Evolutionary conservation across 2,329 filamentous ascomycete species (phyloP).

Genomic region (Helotiales sp.): DNA sequence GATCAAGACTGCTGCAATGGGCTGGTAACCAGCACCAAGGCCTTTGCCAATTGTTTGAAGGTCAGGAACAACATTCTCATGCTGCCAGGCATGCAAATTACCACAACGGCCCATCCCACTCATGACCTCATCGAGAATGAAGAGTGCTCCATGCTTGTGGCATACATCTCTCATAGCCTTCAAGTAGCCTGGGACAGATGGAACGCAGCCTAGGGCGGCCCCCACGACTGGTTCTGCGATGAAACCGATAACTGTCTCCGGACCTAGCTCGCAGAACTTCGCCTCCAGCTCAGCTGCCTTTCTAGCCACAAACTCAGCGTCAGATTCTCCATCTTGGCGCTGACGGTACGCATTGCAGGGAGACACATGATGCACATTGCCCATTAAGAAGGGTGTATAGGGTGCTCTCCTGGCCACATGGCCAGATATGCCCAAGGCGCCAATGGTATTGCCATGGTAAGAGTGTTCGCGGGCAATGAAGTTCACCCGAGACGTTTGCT

Average conservation of each 20-base stretch:
- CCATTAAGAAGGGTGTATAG: constrained; percentile 61
- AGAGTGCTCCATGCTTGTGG: constrained; percentile 70
- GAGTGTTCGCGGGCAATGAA: constrained; percentile 70
- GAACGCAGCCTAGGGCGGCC: constrained; percentile 72
- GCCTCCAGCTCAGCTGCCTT: constrained; percentile 66
- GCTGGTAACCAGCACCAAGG: constrained; percentile 65
- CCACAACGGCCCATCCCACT: constrained; percentile 59
- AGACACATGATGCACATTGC: constrained; percentile 61
- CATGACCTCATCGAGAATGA: constrained; percentile 81
- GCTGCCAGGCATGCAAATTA: constrained; percentile 60
- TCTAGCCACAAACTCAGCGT: constrained; percentile 59
- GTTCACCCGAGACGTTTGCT: constrained; percentile 52
- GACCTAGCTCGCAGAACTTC: constrained; percentile 64
- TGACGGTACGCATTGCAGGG: constrained; percentile 69
- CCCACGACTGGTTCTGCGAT: constrained; percentile 72
- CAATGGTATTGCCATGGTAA: constrained; percentile 74
- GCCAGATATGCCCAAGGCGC: constrained; percentile 63
- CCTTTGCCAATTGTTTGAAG: constrained; percentile 71
- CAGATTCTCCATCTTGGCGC: constrained; percentile 53
- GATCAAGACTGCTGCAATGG: constrained; percentile 65
- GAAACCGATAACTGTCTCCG: constrained; percentile 68
- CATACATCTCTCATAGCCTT: constrained; percentile 70
- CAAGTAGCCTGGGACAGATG: constrained; percentile 71
- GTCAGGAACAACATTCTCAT: constrained; percentile 61
- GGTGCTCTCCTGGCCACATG: constrained; percentile 62